These are phyloP conservation scores for Ogataea chonburiensis DNA, from an alignment of 805 yeast genomes.

Conservation along the genomic window DNA sequence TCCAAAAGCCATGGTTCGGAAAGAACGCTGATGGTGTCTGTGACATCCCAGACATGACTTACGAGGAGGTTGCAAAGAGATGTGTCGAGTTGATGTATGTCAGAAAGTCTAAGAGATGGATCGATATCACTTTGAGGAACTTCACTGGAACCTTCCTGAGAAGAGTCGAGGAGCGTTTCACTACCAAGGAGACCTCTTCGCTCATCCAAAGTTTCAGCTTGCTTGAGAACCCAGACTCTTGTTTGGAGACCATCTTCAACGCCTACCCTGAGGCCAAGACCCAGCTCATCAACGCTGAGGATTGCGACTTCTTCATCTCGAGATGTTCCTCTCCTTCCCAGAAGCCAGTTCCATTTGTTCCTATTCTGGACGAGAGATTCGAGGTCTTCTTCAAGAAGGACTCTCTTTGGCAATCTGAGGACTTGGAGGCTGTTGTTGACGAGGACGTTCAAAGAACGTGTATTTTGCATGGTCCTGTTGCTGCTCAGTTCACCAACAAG, in stretches of 20 bases:
- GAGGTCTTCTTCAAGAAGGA: conserved; percentile 98
- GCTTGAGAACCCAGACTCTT: conserved; percentile 64
- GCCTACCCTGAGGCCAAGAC: conserved; percentile 71
- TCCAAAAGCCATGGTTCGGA: conserved; percentile 98
- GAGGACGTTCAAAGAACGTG: conserved; percentile 99
- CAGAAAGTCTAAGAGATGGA: conserved; percentile 77
- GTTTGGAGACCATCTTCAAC: conserved; percentile 57
- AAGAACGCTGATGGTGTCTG: conserved; percentile 71
- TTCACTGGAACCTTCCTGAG: conserved; percentile 83
- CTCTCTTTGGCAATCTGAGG: conserved; percentile 98
- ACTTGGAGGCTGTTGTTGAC: conserved; percentile 91
- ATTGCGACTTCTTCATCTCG: conserved; percentile 86
- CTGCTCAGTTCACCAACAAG: conserved; percentile 84
- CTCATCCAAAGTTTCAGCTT: conserved; percentile 71
- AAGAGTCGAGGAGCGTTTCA: conserved; percentile 96
- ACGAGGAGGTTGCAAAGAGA: conserved; percentile 84
- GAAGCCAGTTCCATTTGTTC: conserved; percentile 98
- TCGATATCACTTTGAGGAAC: conserved; percentile 81
- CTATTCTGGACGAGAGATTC: conserved; percentile 89
- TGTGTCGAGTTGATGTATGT: conserved; percentile 87
- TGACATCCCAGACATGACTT: conserved; percentile 94
- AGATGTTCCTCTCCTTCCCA: conserved; percentile 80
- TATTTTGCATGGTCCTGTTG: conserved; percentile 97
- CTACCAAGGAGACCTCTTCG: conserved; percentile 56
- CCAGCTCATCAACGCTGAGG: conserved; percentile 92